Base-by-base conservation (phyloP, 768 basidiomycete species). In the Coprinellus aureogranulatus region DNA sequence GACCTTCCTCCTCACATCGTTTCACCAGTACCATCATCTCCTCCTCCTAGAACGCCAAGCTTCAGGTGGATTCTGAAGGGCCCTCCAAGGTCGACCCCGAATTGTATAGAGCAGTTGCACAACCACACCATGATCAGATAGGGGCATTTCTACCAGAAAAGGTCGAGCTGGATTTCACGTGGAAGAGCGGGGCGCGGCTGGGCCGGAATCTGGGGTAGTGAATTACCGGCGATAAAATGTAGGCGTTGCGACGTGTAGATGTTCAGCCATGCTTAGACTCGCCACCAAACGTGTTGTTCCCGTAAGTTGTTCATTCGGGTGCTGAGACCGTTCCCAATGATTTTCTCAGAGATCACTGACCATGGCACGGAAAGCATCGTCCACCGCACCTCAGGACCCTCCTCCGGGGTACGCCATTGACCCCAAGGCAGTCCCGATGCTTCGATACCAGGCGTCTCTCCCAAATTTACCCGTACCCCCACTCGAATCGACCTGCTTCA, bases 391-490 rank as follows among this genome's bases (percentile, higher is more conserved):
- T 30, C 72, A 60, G 34, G 62, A 61, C 42, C 61, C 57, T 28
- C 61, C 72, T 11, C 61, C 69, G 10, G 69, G 68, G 50, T 75
- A 75, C 58, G 64, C 69, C 45, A 77, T 77, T 48, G 88, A 90
- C 63, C 76, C 78, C 39, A 71, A 75, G n/a, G 84, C 81, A 10
- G 74, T 79, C 0, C 80, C 84, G 1, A 91, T 90, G 88, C 78
- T 91, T 31, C 81, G 87, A 28, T 90, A 81, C 74, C 86, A 92
- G 59, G 80, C 82, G 1, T 86, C 87, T 1, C 75, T 92, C 0
- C 90, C 90, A 2, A 77, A 70, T 28, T 82, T 98, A 6, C 95
- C 96, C 22, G 87, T 98, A 0, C 95, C 96, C 0, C 72, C 89
- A 1, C 82, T 98, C 41, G 72, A 83, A 9, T 90, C 92, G 1